Percentiles rank a stretch among this genome's conserved stretches.
Evolutionary conservation across 2,329 filamentous ascomycete genomes (phyloP).

Genomic region (Rhinocladiella mackenziei): DNA sequence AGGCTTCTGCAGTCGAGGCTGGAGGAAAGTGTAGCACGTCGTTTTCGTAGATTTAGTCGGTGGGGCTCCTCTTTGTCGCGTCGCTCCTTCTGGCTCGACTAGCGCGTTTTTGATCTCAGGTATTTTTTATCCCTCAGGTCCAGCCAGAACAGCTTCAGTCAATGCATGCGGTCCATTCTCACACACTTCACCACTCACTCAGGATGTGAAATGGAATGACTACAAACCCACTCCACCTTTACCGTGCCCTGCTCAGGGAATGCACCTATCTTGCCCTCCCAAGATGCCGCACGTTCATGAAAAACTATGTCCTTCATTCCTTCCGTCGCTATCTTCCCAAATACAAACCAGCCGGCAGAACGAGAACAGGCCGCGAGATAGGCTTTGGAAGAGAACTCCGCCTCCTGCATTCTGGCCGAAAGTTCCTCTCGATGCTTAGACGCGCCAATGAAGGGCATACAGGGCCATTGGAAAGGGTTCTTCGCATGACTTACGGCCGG

Average conservation of each 20-base stretch:
- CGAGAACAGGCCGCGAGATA: conserved; percentile 24
- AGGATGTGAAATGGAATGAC: conserved; percentile 18
- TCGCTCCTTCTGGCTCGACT: too few relatives aligned
- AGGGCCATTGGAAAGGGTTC: conserved; percentile 48
- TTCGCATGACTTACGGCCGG: conserved; percentile 56
- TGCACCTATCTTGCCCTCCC: conserved; percentile 59
- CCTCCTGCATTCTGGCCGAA: conserved; percentile 29
- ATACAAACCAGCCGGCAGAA: conserved; percentile 24
- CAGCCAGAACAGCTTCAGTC: neutral
- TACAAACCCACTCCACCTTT: conserved; percentile 42
- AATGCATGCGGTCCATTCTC: too few relatives aligned
- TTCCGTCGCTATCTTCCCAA: conserved; percentile 42
- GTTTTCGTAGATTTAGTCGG: neutral
- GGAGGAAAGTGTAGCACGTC: too few relatives aligned
- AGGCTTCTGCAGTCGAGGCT: too few relatives aligned
- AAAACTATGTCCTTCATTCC: conserved; percentile 45
- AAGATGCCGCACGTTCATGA: conserved; percentile 49
- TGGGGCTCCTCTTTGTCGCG: neutral
- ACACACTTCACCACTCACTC: neutral
- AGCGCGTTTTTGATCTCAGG: conserved; percentile 5
- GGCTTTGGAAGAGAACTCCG: conserved; percentile 22
- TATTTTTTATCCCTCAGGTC: too few relatives aligned
- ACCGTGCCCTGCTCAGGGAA: conserved; percentile 57
- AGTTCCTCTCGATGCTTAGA: conserved; percentile 43
- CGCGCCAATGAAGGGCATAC: conserved; percentile 56